These are phyloP conservation scores for Phialophora macrospora DNA, from an alignment of 2,329 filamentous ascomycete species.

Conservation along the genomic window DNA sequence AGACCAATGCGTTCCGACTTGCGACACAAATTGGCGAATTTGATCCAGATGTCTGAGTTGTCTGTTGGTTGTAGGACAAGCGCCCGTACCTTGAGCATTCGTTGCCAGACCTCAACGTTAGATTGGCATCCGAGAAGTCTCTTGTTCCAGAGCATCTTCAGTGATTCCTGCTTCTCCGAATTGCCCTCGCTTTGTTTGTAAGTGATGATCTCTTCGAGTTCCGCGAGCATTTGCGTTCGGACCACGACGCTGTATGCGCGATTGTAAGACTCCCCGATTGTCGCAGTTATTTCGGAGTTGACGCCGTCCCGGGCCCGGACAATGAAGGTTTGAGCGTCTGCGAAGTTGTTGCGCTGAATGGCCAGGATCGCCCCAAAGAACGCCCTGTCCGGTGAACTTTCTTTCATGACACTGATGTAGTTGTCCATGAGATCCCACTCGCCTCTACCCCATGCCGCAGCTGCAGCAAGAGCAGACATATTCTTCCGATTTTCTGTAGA, in stretches of 20 bases:
- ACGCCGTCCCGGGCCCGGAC: slow-evolving; percentile 90
- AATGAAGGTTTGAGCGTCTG: slow-evolving; percentile 85
- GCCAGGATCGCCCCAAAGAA: slow-evolving; percentile 98
- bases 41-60: slow-evolving; percentile 99
- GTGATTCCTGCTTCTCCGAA: slow-evolving; percentile 82
- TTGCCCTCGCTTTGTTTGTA: slow-evolving; percentile 90
- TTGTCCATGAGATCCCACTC: slow-evolving; percentile 99
- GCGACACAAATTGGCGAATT: slow-evolving; percentile 96
- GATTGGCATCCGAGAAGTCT: slow-evolving; percentile 92
- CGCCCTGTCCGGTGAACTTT: slow-evolving; percentile 87
- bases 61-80: slow-evolving; percentile 90
- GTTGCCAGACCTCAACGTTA: slow-evolving; percentile 97
- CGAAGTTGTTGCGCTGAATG: slow-evolving; percentile 93
- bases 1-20: slow-evolving; percentile 94
- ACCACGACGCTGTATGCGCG: slow-evolving; percentile 98
- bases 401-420: slow-evolving; percentile 93
- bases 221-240: slow-evolving; percentile 97
- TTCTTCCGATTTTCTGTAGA: slow-evolving; percentile 83
- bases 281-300: slow-evolving; percentile 91
- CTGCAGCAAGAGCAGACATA: slow-evolving; percentile 91
- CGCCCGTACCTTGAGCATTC: slow-evolving; percentile 92
- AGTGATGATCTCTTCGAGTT: slow-evolving; percentile 94
- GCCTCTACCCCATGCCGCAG: slow-evolving; percentile 91
- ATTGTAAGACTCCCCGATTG: slow-evolving; percentile 98
- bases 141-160: slow-evolving; percentile 95